Base-by-base conservation (phyloP, 1,284 basidiomycete species). In the Chalciporus sp. region DNA sequence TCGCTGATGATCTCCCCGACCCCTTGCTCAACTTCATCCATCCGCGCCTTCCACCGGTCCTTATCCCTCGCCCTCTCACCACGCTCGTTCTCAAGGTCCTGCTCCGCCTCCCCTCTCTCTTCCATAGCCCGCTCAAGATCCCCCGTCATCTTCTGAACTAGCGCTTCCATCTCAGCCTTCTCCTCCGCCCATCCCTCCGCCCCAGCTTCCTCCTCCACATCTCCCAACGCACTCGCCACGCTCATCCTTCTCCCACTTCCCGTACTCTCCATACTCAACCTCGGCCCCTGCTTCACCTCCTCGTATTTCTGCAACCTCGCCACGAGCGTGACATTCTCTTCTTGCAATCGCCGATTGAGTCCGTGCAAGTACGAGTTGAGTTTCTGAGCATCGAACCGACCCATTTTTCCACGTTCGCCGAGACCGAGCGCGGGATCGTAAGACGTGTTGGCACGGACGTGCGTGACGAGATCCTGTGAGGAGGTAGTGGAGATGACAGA, bases 311-410 rank as follows among this genome's bases (percentile, higher is more conserved):
- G 72, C n/a, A 86, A 58, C 49, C 77, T 72, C 45, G 77, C 76
- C 16, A 80, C 58, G 10, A 93, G 75, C 12, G 66, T 72, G 66
- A 89, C 80, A 64, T 94, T 94, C 73, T 94, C 92, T 66, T 92
- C 87, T 58, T 90, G 86, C 51, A 94, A 68, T 47, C 86, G 79
- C 43, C 85, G 74, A 68, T 94, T 94, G 52, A 94, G 74, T 11
- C 87, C 85, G 69, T 94, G 88, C 62, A 94, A 67, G 67, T 94
- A 94, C 7, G 80, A 78, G 59, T 94, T 93, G 60, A 94, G 70
- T 70, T 92, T 94, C 11, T 78, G 79, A 2, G 88, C 87, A 68
- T 94, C 90, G 71, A 94, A 93, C 26, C 89, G 76, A 11, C 85
- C 82, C 81, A 59, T 84, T 78, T 47, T 82, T 82, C 56, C 80